Conservation (phyloP, 1,139 yeast genomes). For the Blastobotrys ciferrii region DNA sequence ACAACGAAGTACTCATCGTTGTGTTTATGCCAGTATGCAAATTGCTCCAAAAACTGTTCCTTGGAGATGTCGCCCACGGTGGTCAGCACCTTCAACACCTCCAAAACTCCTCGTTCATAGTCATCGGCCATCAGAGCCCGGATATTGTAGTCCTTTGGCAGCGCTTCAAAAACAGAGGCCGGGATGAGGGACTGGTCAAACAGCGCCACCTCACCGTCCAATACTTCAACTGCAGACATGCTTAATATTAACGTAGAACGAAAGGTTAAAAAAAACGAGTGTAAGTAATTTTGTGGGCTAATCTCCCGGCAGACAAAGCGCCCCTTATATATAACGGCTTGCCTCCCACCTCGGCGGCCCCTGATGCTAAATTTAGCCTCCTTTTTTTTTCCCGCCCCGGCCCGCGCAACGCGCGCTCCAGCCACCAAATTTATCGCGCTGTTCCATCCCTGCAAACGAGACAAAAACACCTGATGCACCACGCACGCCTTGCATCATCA, state of each 20-base stretch:
- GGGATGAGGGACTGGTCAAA: constrained; percentile 34
- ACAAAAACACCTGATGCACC: neutral
- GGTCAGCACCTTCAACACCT: constrained; percentile 53
- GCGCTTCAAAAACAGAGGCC: constrained; percentile 26
- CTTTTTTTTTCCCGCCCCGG: neutral
- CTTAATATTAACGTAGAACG: neutral
- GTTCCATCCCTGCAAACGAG: too few species aligned
- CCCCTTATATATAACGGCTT: neutral
- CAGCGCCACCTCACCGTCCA: constrained; percentile 15
- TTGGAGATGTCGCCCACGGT: constrained; percentile 55
- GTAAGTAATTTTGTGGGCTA: neutral
- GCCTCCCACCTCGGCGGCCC: too few species aligned
- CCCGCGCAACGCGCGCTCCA: neutral
- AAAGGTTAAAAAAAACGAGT: neutral
- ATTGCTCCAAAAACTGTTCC: constrained; percentile 43
- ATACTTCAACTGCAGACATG: neutral
- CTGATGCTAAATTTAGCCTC: neutral
- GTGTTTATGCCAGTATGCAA: constrained; percentile 48
- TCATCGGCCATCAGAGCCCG: constrained; percentile 50
- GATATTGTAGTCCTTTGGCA: constrained; percentile 55
- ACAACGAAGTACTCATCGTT: constrained; percentile 51
- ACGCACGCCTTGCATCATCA: neutral
- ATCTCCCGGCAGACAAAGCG: neutral
- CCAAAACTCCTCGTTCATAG: constrained; percentile 48
- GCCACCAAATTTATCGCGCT: neutral